Evolutionary conservation across 2,329 filamentous ascomycete species (phyloP).

Genomic region (Raffaelea albimanens): DNA sequence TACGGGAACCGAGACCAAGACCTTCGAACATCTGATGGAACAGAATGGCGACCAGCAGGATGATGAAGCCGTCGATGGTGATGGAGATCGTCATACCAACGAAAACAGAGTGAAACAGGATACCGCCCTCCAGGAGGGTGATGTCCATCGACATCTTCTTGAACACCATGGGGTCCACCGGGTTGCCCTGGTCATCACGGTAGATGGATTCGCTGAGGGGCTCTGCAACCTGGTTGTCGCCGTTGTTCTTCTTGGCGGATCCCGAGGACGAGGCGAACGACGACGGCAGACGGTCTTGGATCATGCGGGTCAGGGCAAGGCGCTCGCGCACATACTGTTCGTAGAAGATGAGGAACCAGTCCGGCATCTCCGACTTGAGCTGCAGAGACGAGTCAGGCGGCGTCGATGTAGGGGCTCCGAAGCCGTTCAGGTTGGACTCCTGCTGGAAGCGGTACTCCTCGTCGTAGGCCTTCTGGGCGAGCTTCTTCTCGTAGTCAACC

Average conservation of each 20-base stretch:
- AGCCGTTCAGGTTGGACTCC: slow-evolving; percentile 12
- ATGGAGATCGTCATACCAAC: slow-evolving; percentile 66
- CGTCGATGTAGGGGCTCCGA: slow-evolving; percentile 6
- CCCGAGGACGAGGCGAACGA: not conserved
- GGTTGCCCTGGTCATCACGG: slow-evolving; percentile 34
- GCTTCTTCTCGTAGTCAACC: slow-evolving; percentile 29
- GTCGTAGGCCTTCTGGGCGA: slow-evolving; percentile 29
- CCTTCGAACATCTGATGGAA: slow-evolving; percentile 66
- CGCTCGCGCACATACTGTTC: slow-evolving; percentile 54
- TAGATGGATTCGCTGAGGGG: slow-evolving; percentile 23
- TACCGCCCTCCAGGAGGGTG: slow-evolving; percentile 65
- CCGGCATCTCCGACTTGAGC: slow-evolving; percentile 39
- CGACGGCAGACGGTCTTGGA: slow-evolving; percentile 24
- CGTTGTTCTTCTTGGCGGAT: not conserved
- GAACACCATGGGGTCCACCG: slow-evolving; percentile 35
- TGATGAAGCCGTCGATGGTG: slow-evolving; percentile 55
- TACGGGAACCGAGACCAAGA: slow-evolving; percentile 60
- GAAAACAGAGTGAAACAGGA: slow-evolving; percentile 70
- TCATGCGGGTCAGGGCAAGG: slow-evolving; percentile 46
- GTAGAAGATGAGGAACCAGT: slow-evolving; percentile 55
- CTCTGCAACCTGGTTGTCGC: slow-evolving; percentile 24
- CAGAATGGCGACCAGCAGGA: slow-evolving; percentile 58
- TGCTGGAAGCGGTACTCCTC: slow-evolving; percentile 17
- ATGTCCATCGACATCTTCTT: slow-evolving; percentile 63
- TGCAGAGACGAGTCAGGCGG: slow-evolving; percentile 6